Base-by-base conservation (phyloP, 352 stramenopile genomes). In the Thraustotheca clavata region DNA sequence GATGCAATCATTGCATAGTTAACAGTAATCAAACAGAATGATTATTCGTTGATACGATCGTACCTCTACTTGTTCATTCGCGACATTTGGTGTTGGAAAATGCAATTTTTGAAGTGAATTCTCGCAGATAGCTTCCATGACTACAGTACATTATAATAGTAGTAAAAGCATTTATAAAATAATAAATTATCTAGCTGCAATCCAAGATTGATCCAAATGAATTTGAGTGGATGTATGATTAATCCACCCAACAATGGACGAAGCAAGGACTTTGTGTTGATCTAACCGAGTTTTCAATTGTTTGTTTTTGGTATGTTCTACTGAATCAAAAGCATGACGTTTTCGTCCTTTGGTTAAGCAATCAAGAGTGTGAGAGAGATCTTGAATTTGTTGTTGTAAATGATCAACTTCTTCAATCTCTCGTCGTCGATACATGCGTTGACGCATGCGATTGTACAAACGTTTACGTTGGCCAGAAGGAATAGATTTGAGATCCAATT, bases 361-460 rank as follows among this genome's bases (percentile, higher is more conserved):
- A 7, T 29, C 55, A 7, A 63, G 18, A 22, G n/a, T 24, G 14
- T 34, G 8, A 7, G 18, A 57, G n/a, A 54, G 26, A 20, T 65
- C 57, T 9, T 26, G 1, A 5, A 49, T 46, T 8, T 54, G 26
- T 4, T 26, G 8, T 20, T 65, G 16, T 4, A 65, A 46, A 22
- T 29, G 24, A 14, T 54, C 57, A n/a, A 41, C 57, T 55, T 65
- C 57, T n/a, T 54, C 26, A 8, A 65, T 20, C 22, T 65, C 57
- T 6, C 57, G 38, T 12, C 47, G 36, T 26, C 57, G 57, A 46
- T 65, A 65, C 8, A 65, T 29, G 22, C 57, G 57, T 43, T 65
- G 57, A 11, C 57, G 57, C 12, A 65, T 43, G 22, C 57, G 57
- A 33, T 65, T 65, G 57, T 65, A 65, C 27, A 65, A 36, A 2